Evolutionary conservation across 345 rosid species (phyloP), one percentile per base, ranked within the genome.

Genomic region (Clarkia xantiana): DNA sequence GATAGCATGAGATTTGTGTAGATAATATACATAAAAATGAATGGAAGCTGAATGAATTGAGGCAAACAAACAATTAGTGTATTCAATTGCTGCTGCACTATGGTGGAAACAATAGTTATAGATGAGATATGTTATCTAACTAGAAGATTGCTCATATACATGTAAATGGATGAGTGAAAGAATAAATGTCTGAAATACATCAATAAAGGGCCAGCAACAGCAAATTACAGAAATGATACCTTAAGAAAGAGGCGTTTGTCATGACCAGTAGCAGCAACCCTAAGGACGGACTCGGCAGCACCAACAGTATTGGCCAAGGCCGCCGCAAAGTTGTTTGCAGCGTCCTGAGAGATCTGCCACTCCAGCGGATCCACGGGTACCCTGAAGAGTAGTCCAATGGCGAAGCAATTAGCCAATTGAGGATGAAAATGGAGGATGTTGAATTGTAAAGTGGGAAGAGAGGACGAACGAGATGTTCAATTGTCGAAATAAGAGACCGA

Each of bases 181-280:
- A 29, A 29, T 29, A 29, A 29, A 29, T 29, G 36, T 29, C 36
- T 29, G 5, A 29, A 29, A 29, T 29, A 10, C 36, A 29, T 29
- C 8, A 29, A 29, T 2, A 29, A 7, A 29, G 29, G 29, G 7
- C 36, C 36, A 29, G 36, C 36, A 4, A 29, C 36, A 29, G 8
- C 36, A 29, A 29, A 29, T 29, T 7, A 29, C 36, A 29, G 5
- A 29, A 0, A 29, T 0, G 14, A 38, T 44, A 69, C 96, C 97
- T 82, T 83, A 62, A 83, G 55, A 58, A 86, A 90, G 42, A 90
- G 73, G 47, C 86, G 69, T 70, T 86, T 90, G 72, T 90, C 97
- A 47, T 90, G 96, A 45, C 96, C 97, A 47, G 96, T 83, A 36
- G 96, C 97, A 16, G 97, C 97, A 56, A 90, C 97, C 64, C 97